Evolutionary conservation across 2,329 filamentous ascomycete genomes (phyloP), one percentile per base, ranked within the genome.

Genomic region (Emericellopsis atlantica): DNA sequence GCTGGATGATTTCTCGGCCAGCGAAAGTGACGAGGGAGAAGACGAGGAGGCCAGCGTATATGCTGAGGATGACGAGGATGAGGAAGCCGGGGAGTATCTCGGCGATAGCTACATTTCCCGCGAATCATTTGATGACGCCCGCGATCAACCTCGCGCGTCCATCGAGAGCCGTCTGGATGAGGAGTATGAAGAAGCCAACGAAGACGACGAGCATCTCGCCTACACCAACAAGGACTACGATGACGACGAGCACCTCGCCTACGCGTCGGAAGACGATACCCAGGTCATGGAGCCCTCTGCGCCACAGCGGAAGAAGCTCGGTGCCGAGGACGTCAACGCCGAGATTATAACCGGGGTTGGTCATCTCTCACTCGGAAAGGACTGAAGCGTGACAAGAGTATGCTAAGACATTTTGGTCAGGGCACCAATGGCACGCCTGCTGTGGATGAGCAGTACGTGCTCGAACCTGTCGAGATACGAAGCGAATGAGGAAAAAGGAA

Each of bases 1-100:
- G 39, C 64, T 95, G 22, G 84, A 88, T 34, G 85, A 95, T 41
- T 96, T 96, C 51, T 88, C 84, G 1, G 84, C 83, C 40, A 93
- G 84, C 36, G 89, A 92, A 45, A 79, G 58, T 40, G 60, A 51
- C 11, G 74, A 72, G 2, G 72, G 69, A 6, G 68, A 71, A 1
- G 69, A 74, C 8, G 32, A 35, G 8, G 32, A 35, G 10, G n/a
- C 72, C 74, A 59, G 55, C 44, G 47, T 47, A 12, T 62, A 70
- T 23, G 68, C 65, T 3, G 71, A 74, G 15, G 58, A 64, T 40
- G 61, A 66, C 26, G 26, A 29, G 12, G 53, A 65, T 1, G 64
- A 55, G 31, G 65, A 68, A 42, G 46, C 48, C 21, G 56, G 51
- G 18, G 57, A 60, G 39, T 69, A 64, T 32, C 53, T 77, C 35